These are phyloP conservation scores for Cryphonectria nitschkei DNA, from an alignment of 2,329 filamentous ascomycete genomes.

Conservation along the genomic window DNA sequence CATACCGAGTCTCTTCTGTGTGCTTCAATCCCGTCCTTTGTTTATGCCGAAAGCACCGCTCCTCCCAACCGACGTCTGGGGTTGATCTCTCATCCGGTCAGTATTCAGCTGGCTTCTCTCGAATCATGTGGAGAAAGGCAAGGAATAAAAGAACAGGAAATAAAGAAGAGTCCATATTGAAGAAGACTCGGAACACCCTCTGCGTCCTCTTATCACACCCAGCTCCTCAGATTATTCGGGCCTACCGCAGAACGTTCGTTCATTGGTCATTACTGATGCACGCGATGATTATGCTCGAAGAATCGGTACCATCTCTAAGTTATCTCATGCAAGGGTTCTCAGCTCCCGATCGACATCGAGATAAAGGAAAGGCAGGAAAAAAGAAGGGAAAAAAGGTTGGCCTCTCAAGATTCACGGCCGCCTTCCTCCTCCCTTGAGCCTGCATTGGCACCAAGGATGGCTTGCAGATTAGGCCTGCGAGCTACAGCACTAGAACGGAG, in stretches of 20 bases:
- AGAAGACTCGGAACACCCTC: not conserved
- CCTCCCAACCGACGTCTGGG: not conserved
- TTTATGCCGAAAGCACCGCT: conserved; percentile 11
- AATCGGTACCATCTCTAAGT: not conserved
- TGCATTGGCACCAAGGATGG: conserved; percentile 34
- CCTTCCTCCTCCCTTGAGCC: conserved; percentile 34
- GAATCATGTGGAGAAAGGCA: not conserved
- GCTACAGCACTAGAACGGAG: conserved; percentile 19
- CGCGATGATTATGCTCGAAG: not conserved
- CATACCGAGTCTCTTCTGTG: conserved; percentile 9
- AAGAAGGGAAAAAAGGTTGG: conserved; percentile 11
- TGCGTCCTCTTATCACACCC: not conserved
- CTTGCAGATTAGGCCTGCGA: conserved; percentile 30
- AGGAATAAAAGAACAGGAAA: not conserved
- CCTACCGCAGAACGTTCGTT: not conserved
- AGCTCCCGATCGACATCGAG: conserved; percentile 8
- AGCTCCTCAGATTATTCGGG: not conserved
- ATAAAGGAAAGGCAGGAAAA: not conserved
- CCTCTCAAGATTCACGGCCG: conserved; percentile 14
- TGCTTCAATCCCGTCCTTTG: conserved; percentile 17
- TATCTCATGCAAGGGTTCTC: conserved; percentile 11
- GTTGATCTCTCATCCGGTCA: conserved; percentile 1
- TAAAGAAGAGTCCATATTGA: not conserved
- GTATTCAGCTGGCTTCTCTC: not conserved
- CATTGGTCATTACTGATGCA: not conserved